Conservation (phyloP, 805 yeast species). For the Saccharomycopsis olivae region DNA sequence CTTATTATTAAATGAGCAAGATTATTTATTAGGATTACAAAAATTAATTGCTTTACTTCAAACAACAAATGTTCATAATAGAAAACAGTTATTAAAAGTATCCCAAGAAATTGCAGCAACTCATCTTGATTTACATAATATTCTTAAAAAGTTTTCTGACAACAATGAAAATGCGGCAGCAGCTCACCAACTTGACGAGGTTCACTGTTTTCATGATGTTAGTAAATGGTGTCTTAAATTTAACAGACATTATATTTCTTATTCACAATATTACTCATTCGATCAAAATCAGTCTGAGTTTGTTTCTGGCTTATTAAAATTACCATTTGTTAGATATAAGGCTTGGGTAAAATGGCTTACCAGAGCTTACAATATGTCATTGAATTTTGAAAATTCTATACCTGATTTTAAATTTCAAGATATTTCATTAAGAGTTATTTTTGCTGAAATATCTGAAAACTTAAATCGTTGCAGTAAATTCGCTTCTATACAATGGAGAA, state of each 20-base stretch:
- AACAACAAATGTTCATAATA: no score
- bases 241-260: constrained; percentile 10
- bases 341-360: constrained; percentile 8
- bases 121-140: neutral
- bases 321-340: constrained; percentile 17
- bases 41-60: constrained; percentile 1
- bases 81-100: neutral
- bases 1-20: constrained; percentile 4
- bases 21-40: constrained; percentile 5
- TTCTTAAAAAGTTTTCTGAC: neutral
- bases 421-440: constrained; percentile 3
- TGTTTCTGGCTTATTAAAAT: constrained; percentile 5
- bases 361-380: constrained; percentile 6
- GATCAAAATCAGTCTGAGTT: neutral
- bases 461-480: constrained; percentile 6
- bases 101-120: neutral
- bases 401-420: constrained; percentile 10
- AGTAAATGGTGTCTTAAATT: constrained; percentile 13
- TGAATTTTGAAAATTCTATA: constrained; percentile 8
- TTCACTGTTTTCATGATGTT: constrained; percentile 14
- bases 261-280: constrained; percentile 2
- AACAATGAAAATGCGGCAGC: neutral
- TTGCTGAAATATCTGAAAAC: constrained; percentile 2
- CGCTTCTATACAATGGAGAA: constrained; percentile 14
- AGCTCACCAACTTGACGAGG: constrained; percentile 12